Conservation (phyloP, 1,139 yeast genomes). For the Yamadazyma diddensiae region DNA sequence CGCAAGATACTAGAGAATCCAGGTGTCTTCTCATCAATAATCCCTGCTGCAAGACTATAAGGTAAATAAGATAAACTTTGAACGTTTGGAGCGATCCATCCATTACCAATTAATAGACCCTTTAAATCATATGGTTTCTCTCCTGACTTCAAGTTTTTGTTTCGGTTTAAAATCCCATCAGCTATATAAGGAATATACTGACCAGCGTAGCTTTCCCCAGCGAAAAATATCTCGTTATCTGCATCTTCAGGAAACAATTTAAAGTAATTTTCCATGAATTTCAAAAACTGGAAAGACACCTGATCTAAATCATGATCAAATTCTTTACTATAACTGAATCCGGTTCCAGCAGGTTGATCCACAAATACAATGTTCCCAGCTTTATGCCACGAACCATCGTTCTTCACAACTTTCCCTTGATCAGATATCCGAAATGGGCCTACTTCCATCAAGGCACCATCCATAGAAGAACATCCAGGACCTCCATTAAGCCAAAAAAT, state of each 20-base stretch:
- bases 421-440: conserved; percentile 77
- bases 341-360: conserved; percentile 96
- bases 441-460: conserved; percentile 89
- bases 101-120: conserved; percentile 86
- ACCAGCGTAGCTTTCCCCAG: conserved; percentile 98
- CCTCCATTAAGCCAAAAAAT: conserved; percentile 95
- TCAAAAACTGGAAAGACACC: conserved; percentile 58
- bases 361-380: conserved; percentile 77
- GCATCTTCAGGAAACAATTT: conserved; percentile 72
- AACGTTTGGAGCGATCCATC: conserved; percentile 89
- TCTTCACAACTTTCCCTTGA: conserved; percentile 45
- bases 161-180: conserved; percentile 51
- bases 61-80: conserved; percentile 85
- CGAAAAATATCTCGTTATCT: conserved; percentile 64
- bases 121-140: conserved; percentile 43
- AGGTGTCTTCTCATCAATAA: conserved; percentile 44
- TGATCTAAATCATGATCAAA: conserved; percentile 59
- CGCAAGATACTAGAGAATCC: conserved; percentile 38
- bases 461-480: conserved; percentile 97
- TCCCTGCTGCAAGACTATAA: conserved; percentile 57
- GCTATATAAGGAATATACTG: conserved; percentile 93
- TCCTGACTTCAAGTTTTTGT: conserved; percentile 25
- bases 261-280: conserved; percentile 65
- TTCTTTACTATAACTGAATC: conserved; percentile 63
- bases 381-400: conserved; percentile 84